A percentile compares a stretch with the other conserved stretches of the same genome.
Conservation (phyloP, 176 grass and related monocot genomes). For the Musa acuminata region DNA sequence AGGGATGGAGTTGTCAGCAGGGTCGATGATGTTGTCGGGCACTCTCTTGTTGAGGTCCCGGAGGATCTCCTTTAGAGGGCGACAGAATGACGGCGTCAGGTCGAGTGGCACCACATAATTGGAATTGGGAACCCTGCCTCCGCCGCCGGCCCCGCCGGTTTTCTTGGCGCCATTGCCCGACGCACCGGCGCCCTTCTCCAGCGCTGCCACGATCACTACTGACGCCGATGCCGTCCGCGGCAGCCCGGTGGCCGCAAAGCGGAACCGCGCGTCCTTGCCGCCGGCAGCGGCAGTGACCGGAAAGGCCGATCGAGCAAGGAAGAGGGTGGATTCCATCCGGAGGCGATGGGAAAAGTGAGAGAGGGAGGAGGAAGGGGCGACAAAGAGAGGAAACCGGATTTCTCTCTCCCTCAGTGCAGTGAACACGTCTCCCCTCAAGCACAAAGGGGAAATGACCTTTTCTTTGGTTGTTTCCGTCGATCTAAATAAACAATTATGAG, state of each 20-base stretch:
- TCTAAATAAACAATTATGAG: too few relatives aligned
- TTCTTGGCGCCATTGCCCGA: slow-evolving; percentile 16
- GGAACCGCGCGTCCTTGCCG: background rate
- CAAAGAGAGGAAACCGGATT: too few relatives aligned
- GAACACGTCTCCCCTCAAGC: too few relatives aligned
- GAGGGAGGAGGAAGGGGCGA: too few relatives aligned
- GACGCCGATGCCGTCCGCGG: slow-evolving; percentile 10
- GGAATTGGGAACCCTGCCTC: slow-evolving; percentile 57
- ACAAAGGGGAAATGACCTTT: too few relatives aligned
- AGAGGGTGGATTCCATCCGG: slow-evolving; percentile 5
- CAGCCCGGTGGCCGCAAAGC: background rate
- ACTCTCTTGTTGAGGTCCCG: slow-evolving; percentile 98
- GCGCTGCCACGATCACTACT: slow-evolving; percentile 16
- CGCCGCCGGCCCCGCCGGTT: slow-evolving; percentile 5
- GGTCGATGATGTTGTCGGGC: slow-evolving; percentile 93
- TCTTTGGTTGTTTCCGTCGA: too few relatives aligned
- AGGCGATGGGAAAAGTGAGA: background rate
- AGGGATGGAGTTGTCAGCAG: slow-evolving; percentile 50
- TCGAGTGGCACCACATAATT: slow-evolving; percentile 97
- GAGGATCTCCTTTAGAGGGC: slow-evolving; percentile 93
- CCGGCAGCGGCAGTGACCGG: background rate
- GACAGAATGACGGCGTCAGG: slow-evolving; percentile 54
- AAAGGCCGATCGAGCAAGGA: background rate
- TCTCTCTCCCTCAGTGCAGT: too few relatives aligned
- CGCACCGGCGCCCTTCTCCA: slow-evolving; percentile 34